A percentile compares a stretch with the other conserved stretches of the same genome.
These are phyloP conservation scores for Blastobotrys americana DNA, from an alignment of 805 yeast genomes.

Conservation along the genomic window DNA sequence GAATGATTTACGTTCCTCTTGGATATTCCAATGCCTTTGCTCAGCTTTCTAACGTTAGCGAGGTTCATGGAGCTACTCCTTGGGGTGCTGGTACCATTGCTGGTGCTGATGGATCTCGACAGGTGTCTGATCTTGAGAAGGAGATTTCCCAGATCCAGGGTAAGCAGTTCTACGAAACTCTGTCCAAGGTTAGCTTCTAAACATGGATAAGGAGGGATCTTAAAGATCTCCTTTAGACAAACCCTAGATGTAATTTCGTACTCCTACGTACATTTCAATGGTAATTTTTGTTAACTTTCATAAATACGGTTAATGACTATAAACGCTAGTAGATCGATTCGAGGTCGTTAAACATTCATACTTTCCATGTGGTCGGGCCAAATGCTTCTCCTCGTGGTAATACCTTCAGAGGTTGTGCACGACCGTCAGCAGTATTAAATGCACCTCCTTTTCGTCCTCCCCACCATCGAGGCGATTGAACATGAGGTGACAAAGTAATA, in stretches of 20 bases:
- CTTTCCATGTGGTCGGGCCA: conserved; percentile 43
- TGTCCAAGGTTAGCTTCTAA: conserved; percentile 18
- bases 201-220: conserved; percentile 1
- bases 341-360: background rate
- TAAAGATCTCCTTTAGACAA: conserved; percentile 6
- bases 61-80: conserved; percentile 74
- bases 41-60: conserved; percentile 48
- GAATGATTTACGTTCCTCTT: conserved; percentile 67
- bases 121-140: conserved; percentile 55
- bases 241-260: background rate
- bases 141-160: conserved; percentile 66
- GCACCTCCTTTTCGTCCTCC: conserved; percentile 45
- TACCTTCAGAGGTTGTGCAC: conserved; percentile 26
- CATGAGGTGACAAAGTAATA: conserved; percentile 39
- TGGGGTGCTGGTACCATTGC: conserved; percentile 86
- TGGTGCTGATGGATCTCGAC: conserved; percentile 67
- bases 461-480: conserved; percentile 53
- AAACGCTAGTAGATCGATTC: background rate
- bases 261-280: background rate
- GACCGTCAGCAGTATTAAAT: conserved; percentile 34
- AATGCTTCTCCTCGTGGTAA: conserved; percentile 39
- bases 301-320: background rate
- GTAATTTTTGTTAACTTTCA: background rate
- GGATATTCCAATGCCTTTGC: conserved; percentile 60
- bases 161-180: conserved; percentile 46